phyloP scores from a whole-genome alignment of 1,139 yeast species.

The Blastobotrys petasosporus region DNA sequence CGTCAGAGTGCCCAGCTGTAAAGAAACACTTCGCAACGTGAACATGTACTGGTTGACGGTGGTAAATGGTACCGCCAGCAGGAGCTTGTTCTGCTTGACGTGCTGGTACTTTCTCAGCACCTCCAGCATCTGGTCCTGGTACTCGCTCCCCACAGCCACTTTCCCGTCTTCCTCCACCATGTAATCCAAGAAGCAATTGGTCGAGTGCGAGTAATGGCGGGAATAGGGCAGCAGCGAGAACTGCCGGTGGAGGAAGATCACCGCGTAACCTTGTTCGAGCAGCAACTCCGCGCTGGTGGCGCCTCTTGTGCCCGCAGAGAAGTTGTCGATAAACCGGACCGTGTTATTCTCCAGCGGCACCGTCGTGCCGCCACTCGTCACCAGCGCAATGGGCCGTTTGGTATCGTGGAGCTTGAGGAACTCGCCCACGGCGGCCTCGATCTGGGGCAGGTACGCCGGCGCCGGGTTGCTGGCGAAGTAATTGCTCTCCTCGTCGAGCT shows the following conservation, averaged over 20 bases:
- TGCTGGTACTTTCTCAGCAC: slow-evolving; percentile 61
- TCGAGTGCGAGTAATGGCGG: slow-evolving; percentile 79
- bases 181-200: slow-evolving; percentile 80
- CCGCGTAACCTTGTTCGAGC: slow-evolving; percentile 80
- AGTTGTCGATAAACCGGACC: slow-evolving; percentile 91
- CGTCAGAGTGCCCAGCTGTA: slow-evolving; percentile 39
- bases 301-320: slow-evolving; percentile 97
- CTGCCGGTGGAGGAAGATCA: slow-evolving; percentile 85
- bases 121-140: slow-evolving; percentile 54
- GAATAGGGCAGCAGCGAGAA: slow-evolving; percentile 88
- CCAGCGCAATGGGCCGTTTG: slow-evolving; percentile 55
- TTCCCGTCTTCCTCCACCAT: slow-evolving; percentile 39
- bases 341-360: slow-evolving; percentile 97
- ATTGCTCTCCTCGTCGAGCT: slow-evolving; percentile 61
- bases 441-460: slow-evolving; percentile 65
- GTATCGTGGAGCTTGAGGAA: slow-evolving; percentile 47
- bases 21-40: slow-evolving; percentile 67
- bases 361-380: slow-evolving; percentile 97
- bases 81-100: slow-evolving; percentile 52
- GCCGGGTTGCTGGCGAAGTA: slow-evolving; percentile 68
- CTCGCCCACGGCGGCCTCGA: slow-evolving; percentile 49
- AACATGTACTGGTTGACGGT: slow-evolving; percentile 91
- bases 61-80: slow-evolving; percentile 78
- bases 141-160: slow-evolving; percentile 50
- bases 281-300: slow-evolving; percentile 94